Base-by-base conservation (phyloP, 2,329 filamentous ascomycete species). In the Emydomyces testavorans region DNA sequence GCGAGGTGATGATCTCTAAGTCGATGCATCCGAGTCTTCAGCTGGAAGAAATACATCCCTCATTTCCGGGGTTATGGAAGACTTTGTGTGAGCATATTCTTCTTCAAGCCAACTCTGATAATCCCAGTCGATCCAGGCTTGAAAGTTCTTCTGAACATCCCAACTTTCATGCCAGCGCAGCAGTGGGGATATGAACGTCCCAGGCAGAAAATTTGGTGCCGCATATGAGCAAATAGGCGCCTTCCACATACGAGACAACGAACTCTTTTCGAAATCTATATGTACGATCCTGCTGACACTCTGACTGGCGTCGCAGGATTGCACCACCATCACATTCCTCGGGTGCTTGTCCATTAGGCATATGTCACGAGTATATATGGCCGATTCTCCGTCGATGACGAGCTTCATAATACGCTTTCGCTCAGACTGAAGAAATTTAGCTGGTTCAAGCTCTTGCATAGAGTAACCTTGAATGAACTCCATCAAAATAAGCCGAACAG, bases 401-500 rank as follows among this genome's bases (percentile, higher is more conserved):
- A 18, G 43, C 34, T 53, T 54, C 47, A 53, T 48, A 24, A 53
- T 51, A 6, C 21, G 21, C 31, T 53, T 50, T 16, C 50, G 44
- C 13, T 49, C 44, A n/a, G 8, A 10, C 29, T 45, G 42, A 3
- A 52, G 26, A 24, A 50, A 51, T 21, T 52, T 31, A 2, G 28
- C 13, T 34, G 48, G 48, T 16, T 34, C 18, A 18, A 53, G 48
- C 18, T 42, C 15, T 13, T 37, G 11, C 52, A 51, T 54, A 7
- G 42, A 28, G 16, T 23, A 34, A 6, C 48, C 50, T 11, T 37
- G 40, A 16, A 53, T 34, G 16, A 39, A 29, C 41, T 54, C 50
- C 2, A 54, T 40, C n/a, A 54, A 46, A 24, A 54, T 52, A 15
- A 54, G 39, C 24, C 52, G 44, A 40, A 54, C 48, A 37, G 34